Conservation (phyloP, 345 rosid genomes). For the Erodium maritimum region DNA sequence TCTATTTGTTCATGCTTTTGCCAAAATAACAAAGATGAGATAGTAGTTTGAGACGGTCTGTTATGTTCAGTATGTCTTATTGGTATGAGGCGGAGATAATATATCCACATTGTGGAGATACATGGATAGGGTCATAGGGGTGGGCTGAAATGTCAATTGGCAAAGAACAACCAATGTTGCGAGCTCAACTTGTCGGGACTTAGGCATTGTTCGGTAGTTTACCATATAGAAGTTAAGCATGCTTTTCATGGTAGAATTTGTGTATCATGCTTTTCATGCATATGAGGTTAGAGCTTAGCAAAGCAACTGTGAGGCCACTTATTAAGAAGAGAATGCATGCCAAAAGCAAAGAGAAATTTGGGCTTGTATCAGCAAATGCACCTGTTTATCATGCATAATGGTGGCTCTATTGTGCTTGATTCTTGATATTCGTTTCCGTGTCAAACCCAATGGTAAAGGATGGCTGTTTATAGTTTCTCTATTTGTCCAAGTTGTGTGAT, state of each 20-base stretch:
- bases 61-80: background rate
- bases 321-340: background rate
- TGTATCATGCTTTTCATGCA: background rate
- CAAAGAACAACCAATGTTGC: background rate
- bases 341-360: background rate
- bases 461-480: too few species aligned
- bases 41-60: background rate
- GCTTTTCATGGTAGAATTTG: background rate
- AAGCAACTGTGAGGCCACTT: background rate
- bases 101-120: too few species aligned
- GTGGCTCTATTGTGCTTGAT: background rate
- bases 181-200: background rate
- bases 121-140: too few species aligned
- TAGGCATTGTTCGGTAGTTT: background rate
- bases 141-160: background rate
- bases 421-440: background rate
- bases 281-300: background rate
- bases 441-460: too few species aligned
- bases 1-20: too few species aligned
- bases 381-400: background rate
- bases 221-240: background rate
- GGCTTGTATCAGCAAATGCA: background rate
- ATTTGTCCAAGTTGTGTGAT: too few species aligned
- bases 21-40: background rate
- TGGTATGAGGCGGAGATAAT: too few species aligned